Base-by-base conservation (phyloP, 176 grass and related monocot genomes). In the Ensete glaucum region DNA sequence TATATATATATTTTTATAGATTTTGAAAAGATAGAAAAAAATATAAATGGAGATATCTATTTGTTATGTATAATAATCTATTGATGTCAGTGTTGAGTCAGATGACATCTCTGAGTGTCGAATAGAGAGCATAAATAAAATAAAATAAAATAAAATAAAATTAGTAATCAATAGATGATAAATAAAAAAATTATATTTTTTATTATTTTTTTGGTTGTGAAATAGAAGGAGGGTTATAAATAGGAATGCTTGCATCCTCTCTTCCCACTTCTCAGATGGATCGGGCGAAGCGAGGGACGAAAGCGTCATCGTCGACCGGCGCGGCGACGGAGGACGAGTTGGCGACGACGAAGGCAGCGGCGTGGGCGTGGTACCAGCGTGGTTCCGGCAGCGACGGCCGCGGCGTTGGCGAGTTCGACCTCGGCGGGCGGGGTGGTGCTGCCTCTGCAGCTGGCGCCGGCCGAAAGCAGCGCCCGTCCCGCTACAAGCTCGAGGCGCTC, bases 361-460 rank as follows among this genome's bases (percentile, higher is more conserved):
- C 71, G 11, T 73, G 71, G 71, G 71, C 71, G 10, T 73, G 71
- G 71, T 26, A 73, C 71, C 50, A 24, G 71, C 51, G 9, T 21
- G 52, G 71, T 2, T 73, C 71, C 51, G 6, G 25, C 26, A 1
- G 9, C 67, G 51, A 73, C 48, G 48, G 51, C 51, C 24, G 64
- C 64, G 24, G 25, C 26, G 7, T 26, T 4, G 9, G 13, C 25
- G 24, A 67, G 64, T 67, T 3, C 64, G 64, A 67, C 64, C 24
- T 43, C 64, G 26, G 26, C 64, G 1, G 64, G 0, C 26, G 24
- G 9, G 24, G 9, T 4, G 16, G 67, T 16, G 67, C 60, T 1
- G 29, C 25, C 25, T n/a, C 67, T 16, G 10, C 29, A 69, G 8
- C 2, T 7, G 8, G 15, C 14, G 76, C 8, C 15, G 8, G n/a